Base-by-base conservation (phyloP, 2,329 filamentous ascomycete species). In the Talaromyces pinophilus region DNA sequence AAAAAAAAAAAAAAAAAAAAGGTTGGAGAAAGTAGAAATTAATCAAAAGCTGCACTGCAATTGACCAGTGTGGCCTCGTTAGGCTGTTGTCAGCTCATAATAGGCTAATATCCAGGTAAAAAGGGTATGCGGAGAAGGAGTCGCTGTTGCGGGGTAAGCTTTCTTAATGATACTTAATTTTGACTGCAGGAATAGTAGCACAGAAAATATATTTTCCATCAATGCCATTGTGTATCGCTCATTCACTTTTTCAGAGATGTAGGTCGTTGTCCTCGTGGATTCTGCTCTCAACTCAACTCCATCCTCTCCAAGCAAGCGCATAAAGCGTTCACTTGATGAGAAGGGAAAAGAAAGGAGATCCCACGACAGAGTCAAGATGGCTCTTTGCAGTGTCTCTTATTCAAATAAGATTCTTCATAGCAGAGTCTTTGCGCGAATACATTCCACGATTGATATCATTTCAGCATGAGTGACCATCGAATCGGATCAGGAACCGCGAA, bases 261-360 rank as follows among this genome's bases (percentile, higher is more conserved):
- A 35, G 33, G 10, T 33, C 7, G 6, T 33, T 33, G 30, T 33
- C 30, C 30, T 33, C 30, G 30, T 33, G 30, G 30, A 8, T 33
- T 33, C 30, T 33, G 30, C 33, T 35, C 38, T 40, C 38, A 63
- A 33, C 13, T n/a, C 17, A 54, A 30, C 30, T 55, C 48, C 44
- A 63, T 76, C 76, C 77, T 79, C 77, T 77, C 75, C 73, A 76
- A 78, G 70, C 70, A 76, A 67, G 65, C 73, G 73, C 77, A 68
- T 77, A 63, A 77, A 79, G 76, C 74, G 73, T 68, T 68, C 68
- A 67, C 71, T 74, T 74, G 72, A 68, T 79, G 77, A 79, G 77
- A 77, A 77, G 72, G 73, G 72, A 65, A 66, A 69, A 70, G 70
- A 67, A 68, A 71, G 64, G 64, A 67, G 62, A 70, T 46, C 55